Evolutionary conservation across 2,329 filamentous ascomycete genomes (phyloP), one percentile per base, ranked within the genome.

Genomic region (Pseudogymnoascus sp.): DNA sequence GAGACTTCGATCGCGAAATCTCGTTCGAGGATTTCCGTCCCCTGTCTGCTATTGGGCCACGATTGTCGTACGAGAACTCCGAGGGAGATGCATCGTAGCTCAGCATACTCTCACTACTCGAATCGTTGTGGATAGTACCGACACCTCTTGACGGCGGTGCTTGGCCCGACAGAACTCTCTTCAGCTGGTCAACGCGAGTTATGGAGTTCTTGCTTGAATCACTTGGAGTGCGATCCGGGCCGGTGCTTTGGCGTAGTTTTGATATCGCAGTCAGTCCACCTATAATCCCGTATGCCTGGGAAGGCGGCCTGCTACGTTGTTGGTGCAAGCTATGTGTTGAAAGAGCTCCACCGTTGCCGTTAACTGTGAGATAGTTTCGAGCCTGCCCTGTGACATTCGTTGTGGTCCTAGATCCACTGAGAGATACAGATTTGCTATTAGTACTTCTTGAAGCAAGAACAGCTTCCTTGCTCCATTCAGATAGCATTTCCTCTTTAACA

Each of bases 391-490:
- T 68, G 26, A 62, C 64, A 61, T 79, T 81, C 10, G 84, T 89
- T 43, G 84, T 88, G 1, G 84, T 81, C 66, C 84, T 86, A 2
- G 91, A 96, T 22, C 91, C 91, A 62, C 81, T 89, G 62, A 96
- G 78, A 3, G 91, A 96, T 11, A 84, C 84, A 0, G 89, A 85
- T 69, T 88, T 90, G 69, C 87, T 87, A 60, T 81, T 84, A 62
- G 89, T 85, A 64, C 89, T 85, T 59, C 90, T 82, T 38, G 84
- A 81, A 10, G 87, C 83, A 61, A 95, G 78, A 33, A 89, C 89
- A 12, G 80, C 77, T 22, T 96, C 92, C 71, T 87, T 87, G 40
- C 86, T 89, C 93, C 93, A 97, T 59, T 90, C 84, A 19, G 84
- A 79, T 63, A 91, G 78, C 83, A 97, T 90, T 68, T 90, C 84